A percentile compares a stretch with the other conserved stretches of the same genome.
phyloP scores from a whole-genome alignment of 805 yeast genomes.

The Wickerhamomyces xylosicus region DNA sequence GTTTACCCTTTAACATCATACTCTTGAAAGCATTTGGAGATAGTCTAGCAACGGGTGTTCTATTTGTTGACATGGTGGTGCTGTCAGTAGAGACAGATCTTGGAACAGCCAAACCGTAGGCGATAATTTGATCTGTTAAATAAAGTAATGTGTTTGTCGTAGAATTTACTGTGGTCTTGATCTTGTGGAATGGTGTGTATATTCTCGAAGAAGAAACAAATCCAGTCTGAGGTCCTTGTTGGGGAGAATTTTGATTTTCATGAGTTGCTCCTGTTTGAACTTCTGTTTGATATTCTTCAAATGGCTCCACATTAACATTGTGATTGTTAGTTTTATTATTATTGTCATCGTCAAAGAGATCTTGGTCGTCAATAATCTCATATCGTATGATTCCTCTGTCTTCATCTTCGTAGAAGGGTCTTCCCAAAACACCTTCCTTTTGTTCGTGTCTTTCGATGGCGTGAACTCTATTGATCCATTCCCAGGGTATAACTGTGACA shows the following conservation, averaged over 20 bases:
- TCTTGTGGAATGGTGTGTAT: slow-evolving; percentile 2
- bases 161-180: slow-evolving; percentile 16
- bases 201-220: no score
- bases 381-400: slow-evolving; percentile 17
- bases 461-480: slow-evolving; percentile 66
- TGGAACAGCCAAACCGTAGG: slow-evolving; percentile 49
- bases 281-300: slow-evolving; percentile 3
- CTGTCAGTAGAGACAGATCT: slow-evolving; percentile 30
- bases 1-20: not conserved
- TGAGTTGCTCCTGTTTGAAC: slow-evolving; percentile 1
- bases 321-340: slow-evolving; percentile 10
- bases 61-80: slow-evolving; percentile 8
- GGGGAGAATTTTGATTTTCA: not conserved
- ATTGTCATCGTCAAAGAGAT: slow-evolving; percentile 3
- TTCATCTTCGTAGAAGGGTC: slow-evolving; percentile 67
- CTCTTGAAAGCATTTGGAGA: no score
- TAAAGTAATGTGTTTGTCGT: slow-evolving; percentile 30
- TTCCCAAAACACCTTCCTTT: slow-evolving; percentile 63
- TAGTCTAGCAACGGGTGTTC: not conserved
- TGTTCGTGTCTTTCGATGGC: slow-evolving; percentile 48
- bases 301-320: slow-evolving; percentile 5
- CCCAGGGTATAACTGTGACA: slow-evolving; percentile 73
- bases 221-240: no score
- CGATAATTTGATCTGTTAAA: slow-evolving; percentile 43
- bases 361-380: slow-evolving; percentile 14